Conservation (phyloP, 2,329 filamentous ascomycete species). For the Beauveria asiatica region DNA sequence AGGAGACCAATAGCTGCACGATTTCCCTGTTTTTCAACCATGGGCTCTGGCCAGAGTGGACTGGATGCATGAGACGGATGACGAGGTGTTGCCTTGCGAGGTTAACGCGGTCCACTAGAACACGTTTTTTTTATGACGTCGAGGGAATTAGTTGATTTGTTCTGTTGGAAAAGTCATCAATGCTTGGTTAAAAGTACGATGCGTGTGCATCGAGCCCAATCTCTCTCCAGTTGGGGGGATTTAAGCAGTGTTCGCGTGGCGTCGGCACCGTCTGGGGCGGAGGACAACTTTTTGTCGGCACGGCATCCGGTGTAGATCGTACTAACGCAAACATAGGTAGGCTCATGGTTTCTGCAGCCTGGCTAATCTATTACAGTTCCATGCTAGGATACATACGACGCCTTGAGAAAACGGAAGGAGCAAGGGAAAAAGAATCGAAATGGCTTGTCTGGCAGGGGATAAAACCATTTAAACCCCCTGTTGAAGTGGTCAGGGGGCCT, state of each 20-base stretch:
- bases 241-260: not conserved
- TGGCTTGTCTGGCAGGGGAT: too few species aligned
- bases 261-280: not conserved
- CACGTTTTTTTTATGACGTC: not conserved
- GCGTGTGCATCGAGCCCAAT: not conserved
- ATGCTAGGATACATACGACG: too few species aligned
- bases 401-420: too few species aligned
- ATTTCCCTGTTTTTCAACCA: not conserved
- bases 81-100: not conserved
- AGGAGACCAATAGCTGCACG: not conserved
- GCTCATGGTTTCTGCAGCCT: not conserved
- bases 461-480: too few species aligned
- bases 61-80: not conserved
- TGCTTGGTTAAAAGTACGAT: too few species aligned
- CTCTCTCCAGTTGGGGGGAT: not conserved
- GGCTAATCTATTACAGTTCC: too few species aligned
- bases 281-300: not conserved
- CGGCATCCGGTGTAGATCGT: not conserved
- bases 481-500: too few species aligned
- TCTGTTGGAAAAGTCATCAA: not conserved
- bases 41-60: slow-evolving; percentile 2
- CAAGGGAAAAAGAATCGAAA: too few species aligned
- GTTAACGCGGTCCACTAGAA: slow-evolving; percentile 1
- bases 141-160: not conserved
- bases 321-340: not conserved